Percentiles rank a stretch among this genome's conserved stretches.
Conservation (phyloP, 208 protist genomes). For the Phytomonas francai region DNA sequence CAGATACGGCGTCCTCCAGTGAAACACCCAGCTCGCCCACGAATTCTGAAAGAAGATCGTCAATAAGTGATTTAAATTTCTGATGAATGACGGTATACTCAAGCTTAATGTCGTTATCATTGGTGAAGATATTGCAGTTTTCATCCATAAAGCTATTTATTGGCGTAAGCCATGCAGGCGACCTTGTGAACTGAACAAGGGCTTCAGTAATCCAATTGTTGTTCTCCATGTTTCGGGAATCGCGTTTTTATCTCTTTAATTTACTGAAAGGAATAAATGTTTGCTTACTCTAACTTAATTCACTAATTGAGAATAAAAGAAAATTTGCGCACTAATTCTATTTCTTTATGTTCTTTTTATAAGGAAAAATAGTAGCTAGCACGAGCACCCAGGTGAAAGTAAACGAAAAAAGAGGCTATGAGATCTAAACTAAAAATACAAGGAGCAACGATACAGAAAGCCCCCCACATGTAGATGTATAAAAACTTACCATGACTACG, state of each 20-base stretch:
- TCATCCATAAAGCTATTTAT: slow-evolving; percentile 90
- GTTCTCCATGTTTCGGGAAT: slow-evolving; percentile 17
- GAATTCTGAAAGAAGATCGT: slow-evolving; percentile 73
- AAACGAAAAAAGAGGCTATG: background rate
- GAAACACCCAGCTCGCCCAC: slow-evolving; percentile 74
- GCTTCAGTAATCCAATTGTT: slow-evolving; percentile 75
- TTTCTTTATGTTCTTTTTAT: background rate
- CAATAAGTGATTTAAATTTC: slow-evolving; percentile 73
- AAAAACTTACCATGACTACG: background rate
- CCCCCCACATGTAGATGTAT: background rate
- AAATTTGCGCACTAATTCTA: background rate
- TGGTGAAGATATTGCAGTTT: slow-evolving; percentile 84
- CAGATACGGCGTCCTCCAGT: slow-evolving; percentile 38
- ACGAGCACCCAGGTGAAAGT: too few species aligned
- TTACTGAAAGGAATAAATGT: background rate
- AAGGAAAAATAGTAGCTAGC: background rate
- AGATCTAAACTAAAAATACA: background rate
- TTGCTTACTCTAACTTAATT: background rate
- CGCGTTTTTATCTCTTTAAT: background rate
- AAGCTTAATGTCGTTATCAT: slow-evolving; percentile 84
- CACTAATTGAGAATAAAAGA: background rate
- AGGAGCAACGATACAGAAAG: background rate
- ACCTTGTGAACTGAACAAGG: slow-evolving; percentile 77
- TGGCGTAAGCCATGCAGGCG: slow-evolving; percentile 75
- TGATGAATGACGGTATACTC: slow-evolving; percentile 83